phyloP scores from a whole-genome alignment of 208 protist genomes.

The Trypanosoma theileri region DNA sequence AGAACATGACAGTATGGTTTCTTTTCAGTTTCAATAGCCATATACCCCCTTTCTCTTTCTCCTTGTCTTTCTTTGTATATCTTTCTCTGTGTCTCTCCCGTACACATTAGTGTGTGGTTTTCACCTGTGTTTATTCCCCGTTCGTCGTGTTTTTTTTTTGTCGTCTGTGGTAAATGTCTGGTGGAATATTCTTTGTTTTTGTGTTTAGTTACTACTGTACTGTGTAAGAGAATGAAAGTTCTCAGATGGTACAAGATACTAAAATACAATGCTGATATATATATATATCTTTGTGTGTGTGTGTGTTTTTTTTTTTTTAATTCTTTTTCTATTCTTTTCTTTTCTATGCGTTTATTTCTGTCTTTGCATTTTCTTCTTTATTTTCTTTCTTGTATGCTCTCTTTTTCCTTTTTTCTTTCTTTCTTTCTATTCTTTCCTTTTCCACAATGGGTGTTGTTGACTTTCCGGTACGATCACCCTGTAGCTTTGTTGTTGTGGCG shows the following conservation, averaged over 20 bases:
- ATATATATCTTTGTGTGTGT: background rate
- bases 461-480: background rate
- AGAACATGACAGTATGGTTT: too few relatives aligned
- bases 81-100: background rate
- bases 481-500: background rate
- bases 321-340: conserved; percentile 1
- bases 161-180: too few relatives aligned
- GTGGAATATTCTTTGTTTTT: too few relatives aligned
- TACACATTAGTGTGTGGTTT: background rate
- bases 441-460: conserved; percentile 1
- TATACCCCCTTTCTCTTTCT: background rate
- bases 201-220: too few relatives aligned
- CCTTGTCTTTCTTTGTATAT: background rate
- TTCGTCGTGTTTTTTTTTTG: too few relatives aligned
- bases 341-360: background rate
- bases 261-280: too few relatives aligned
- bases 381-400: background rate
- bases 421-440: conserved; percentile 11
- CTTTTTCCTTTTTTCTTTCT: conserved; percentile 14
- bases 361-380: background rate
- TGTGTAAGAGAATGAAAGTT: too few relatives aligned
- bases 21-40: too few relatives aligned
- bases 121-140: background rate
- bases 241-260: too few relatives aligned
- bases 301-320: background rate